Evolutionary conservation across 371 early-diverging fungal species (phyloP).

Genomic region (Mucor ambiguus): DNA sequence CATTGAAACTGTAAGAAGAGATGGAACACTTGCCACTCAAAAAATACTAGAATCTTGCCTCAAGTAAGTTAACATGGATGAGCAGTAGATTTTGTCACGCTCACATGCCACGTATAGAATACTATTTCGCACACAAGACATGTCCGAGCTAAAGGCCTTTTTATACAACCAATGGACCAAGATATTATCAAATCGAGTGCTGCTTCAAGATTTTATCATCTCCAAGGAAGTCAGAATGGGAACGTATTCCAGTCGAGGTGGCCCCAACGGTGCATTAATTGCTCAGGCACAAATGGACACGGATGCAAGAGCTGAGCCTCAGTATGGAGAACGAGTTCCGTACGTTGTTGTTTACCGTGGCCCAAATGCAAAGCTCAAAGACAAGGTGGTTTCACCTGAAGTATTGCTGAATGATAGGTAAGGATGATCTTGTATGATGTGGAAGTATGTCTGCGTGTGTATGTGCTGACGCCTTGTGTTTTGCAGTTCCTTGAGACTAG

Average conservation of each 20-base stretch:
- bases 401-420: constrained; percentile 60
- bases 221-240: constrained; percentile 85
- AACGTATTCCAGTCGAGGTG: constrained; percentile 34
- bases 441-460: not conserved
- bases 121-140: constrained; percentile 77
- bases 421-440: not conserved
- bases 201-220: constrained; percentile 80
- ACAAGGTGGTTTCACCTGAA: constrained; percentile 73
- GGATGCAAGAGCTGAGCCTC: constrained; percentile 77
- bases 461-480: not conserved
- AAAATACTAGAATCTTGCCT: constrained; percentile 77
- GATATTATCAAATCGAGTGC: constrained; percentile 67
- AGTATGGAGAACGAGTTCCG: constrained; percentile 88
- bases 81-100: not conserved
- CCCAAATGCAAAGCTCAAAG: constrained; percentile 66
- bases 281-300: constrained; percentile 63
- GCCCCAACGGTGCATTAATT: constrained; percentile 82
- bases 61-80: constrained; percentile 50
- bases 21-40: constrained; percentile 78
- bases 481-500: constrained; percentile 56
- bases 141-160: constrained; percentile 78
- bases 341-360: constrained; percentile 80
- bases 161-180: constrained; percentile 71
- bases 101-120: constrained; percentile 49
- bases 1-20: constrained; percentile 90